These are phyloP conservation scores for Entoloma clypeatum DNA, from an alignment of 1,284 basidiomycete genomes.

Conservation along the genomic window DNA sequence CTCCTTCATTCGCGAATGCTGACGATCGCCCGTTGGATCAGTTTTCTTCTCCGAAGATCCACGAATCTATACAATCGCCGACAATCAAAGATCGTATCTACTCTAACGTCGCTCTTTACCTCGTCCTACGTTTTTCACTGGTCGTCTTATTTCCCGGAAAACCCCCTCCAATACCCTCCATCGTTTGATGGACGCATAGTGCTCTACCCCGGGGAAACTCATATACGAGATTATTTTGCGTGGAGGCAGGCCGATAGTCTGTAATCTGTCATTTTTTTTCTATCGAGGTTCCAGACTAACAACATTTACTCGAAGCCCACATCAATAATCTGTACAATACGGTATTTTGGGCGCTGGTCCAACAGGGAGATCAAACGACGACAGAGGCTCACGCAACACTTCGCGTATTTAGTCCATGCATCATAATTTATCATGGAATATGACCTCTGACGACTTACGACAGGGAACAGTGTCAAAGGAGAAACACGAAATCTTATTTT, in stretches of 20 bases:
- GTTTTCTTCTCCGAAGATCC: conserved; percentile 81
- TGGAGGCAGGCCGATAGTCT: conserved; percentile 96
- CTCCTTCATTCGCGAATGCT: neutral
- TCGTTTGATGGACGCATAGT: conserved; percentile 92
- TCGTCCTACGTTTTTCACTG: conserved; percentile 90
- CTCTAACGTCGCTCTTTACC: conserved; percentile 89
- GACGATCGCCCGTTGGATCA: conserved; percentile 27
- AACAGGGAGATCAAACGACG: conserved; percentile 71
- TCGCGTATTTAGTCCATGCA: conserved; percentile 42
- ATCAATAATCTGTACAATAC: conserved; percentile 99
- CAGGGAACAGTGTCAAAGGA: conserved; percentile 85
- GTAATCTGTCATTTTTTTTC: conserved; percentile 29
- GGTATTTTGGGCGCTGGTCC: conserved; percentile 90
- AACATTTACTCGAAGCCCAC: conserved; percentile 81
- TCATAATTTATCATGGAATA: conserved; percentile 1
- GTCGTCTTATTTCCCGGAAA: conserved; percentile 74
- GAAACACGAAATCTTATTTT: conserved; percentile 91
- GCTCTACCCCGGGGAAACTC: conserved; percentile 71
- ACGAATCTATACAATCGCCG: conserved; percentile 83
- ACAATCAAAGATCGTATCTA: conserved; percentile 85
- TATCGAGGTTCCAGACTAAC: conserved; percentile 11
- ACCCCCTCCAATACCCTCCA: conserved; percentile 74
- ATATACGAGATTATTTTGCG: conserved; percentile 88
- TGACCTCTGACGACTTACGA: conserved; percentile 5
- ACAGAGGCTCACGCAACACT: conserved; percentile 81